Base-by-base conservation (phyloP, 306 rosid genomes). In the Quercus variabilis region DNA sequence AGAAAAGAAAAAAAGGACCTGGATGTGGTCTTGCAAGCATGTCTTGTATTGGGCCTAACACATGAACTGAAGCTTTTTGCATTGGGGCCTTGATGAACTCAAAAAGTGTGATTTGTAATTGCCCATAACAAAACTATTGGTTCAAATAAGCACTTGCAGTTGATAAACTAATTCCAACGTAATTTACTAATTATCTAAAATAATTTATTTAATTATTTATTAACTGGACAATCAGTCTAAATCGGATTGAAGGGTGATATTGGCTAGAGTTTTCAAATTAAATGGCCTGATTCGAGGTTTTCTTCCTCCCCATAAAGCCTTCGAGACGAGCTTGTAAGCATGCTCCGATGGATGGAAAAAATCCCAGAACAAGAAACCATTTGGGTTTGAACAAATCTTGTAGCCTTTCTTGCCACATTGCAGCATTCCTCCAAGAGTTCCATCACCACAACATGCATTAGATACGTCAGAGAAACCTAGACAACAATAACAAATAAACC, bases 311-410 rank as follows among this genome's bases (percentile, higher is more conserved):
- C 88, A 82, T 4, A 84, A 74, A n/a, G 80, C 84, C 75, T 75
- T 69, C 18, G 88, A 56, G 63, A 84, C 21, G 51, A 87, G 78
- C 46, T 70, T 26, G 73, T 87, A 84, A 31, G 85, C 15, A 1
- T 71, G 90, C 28, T 84, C 81, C 0, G 90, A 38, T 25, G 88
- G 90, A 58, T 87, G 83, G 54, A 84, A 82, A 41, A 4, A 79
- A 69, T 87, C 86, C 86, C 88, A 87, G 15, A 84, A 82, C 76
- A 87, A 62, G 67, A 71, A 84, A 19, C 46, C 23, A 68, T 60
- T 69, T 5, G 88, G 87, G 19, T 76, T 74, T 21, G 28, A 1
- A 58, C 88, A 82, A 3, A 74, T 14, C 28, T 74, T 56, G 76
- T 73, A 82, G 1, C 86, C 85, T 21, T 74, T 67, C 60, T 33